Evolutionary conservation across 805 yeast species (phyloP).

Genomic region (Schwanniomyces sp.): DNA sequence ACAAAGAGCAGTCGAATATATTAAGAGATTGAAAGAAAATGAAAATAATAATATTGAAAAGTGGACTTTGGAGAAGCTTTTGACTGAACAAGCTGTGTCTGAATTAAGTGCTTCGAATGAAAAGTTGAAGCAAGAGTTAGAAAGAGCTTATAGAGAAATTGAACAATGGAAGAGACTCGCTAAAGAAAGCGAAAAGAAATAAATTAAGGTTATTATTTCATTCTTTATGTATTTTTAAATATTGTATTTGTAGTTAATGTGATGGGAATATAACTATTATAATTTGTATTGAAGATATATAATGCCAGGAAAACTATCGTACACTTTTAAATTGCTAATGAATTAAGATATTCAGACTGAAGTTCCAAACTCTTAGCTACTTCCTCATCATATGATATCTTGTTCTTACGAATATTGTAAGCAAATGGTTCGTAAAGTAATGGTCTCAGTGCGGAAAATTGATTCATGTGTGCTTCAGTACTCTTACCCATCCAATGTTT

Average conservation of each 20-base stretch:
- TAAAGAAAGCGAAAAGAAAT: conserved; percentile 27
- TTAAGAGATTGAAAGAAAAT: conserved; percentile 83
- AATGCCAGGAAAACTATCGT: not conserved
- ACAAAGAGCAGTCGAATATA: conserved; percentile 85
- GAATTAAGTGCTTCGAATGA: conserved; percentile 85
- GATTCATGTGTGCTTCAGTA: conserved; percentile 12
- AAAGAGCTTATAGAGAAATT: conserved; percentile 87
- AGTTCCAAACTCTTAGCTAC: conserved; percentile 15
- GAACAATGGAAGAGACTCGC: conserved; percentile 69
- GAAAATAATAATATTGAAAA: conserved; percentile 89
- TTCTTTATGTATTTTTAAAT: not conserved
- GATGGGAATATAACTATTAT: not conserved
- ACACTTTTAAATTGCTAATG: not conserved
- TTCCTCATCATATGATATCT: conserved; percentile 25
- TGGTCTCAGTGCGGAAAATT: conserved; percentile 3
- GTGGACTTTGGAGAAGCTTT: conserved; percentile 90
- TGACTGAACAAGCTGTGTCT: conserved; percentile 87
- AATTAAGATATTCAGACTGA: not conserved
- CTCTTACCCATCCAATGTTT: conserved; percentile 15
- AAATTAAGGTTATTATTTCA: not conserved
- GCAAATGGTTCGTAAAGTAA: conserved; percentile 20
- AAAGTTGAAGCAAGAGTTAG: conserved; percentile 82
- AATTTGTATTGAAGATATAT: not conserved
- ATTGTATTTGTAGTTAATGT: not conserved
- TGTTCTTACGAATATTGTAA: conserved; percentile 16